phyloP scores from a whole-genome alignment of 805 yeast species.

The Cyberlindnera xylosilytica region DNA sequence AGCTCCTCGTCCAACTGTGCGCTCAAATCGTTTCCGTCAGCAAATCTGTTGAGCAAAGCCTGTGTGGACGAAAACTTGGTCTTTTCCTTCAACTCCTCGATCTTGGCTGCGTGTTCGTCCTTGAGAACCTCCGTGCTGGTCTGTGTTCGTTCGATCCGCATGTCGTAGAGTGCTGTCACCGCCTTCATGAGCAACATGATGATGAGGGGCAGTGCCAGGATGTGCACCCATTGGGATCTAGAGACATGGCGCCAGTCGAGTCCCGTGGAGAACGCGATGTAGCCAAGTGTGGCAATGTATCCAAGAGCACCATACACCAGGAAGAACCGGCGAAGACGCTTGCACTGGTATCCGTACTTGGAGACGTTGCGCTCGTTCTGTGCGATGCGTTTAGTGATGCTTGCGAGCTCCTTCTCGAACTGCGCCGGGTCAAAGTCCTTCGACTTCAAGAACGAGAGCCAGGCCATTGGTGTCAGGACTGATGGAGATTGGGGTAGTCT shows the following conservation, averaged over 20 bases:
- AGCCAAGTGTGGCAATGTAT: slow-evolving; percentile 4
- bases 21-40: slow-evolving; percentile 48
- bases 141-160: slow-evolving; percentile 11
- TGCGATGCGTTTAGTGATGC: slow-evolving; percentile 35
- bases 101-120: slow-evolving; percentile 47
- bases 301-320: slow-evolving; percentile 13
- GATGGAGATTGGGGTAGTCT: too few relatives aligned
- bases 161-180: slow-evolving; percentile 1
- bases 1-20: slow-evolving; percentile 43
- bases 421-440: slow-evolving; percentile 39
- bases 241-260: background rate
- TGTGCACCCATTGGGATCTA: background rate
- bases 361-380: slow-evolving; percentile 27
- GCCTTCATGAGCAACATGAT: slow-evolving; percentile 1
- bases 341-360: slow-evolving; percentile 11
- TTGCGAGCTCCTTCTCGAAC: slow-evolving; percentile 42
- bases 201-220: slow-evolving; percentile 6
- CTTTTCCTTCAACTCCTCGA: slow-evolving; percentile 64
- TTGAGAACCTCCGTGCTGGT: slow-evolving; percentile 32
- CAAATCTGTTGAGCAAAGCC: slow-evolving; percentile 64
- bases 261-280: slow-evolving; percentile 1
- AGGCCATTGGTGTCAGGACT: slow-evolving; percentile 18
- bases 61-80: slow-evolving; percentile 77
- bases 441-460: slow-evolving; percentile 27
- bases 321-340: slow-evolving; percentile 4